Evolutionary conservation across 2,329 filamentous ascomycete species (phyloP), one percentile per base, ranked within the genome.

Genomic region (Anisogramma anomala): DNA sequence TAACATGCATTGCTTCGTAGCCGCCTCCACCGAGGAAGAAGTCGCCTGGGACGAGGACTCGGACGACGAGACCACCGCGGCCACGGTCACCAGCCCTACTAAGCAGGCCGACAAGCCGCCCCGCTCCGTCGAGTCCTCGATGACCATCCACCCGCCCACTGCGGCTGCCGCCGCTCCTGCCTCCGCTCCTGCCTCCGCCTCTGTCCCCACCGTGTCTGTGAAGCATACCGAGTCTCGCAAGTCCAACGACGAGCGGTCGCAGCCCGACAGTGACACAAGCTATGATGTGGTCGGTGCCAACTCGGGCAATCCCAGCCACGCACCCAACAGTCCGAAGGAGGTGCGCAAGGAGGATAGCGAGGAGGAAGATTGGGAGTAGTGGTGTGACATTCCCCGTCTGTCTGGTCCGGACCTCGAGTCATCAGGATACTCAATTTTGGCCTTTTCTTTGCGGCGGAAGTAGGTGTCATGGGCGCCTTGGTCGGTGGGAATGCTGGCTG

Each of bases 211-310:
- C 49, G 48, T 64, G 46, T 55, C 55, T 33, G 56, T 56, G n/a
- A 85, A 85, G 60, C 71, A 79, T 19, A 62, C 65, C 22, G 76
- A 83, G 52, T 66, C 78, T 14, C 79, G 84, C 35, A 77, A 72
- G 54, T 93, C 87, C 19, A 82, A 93, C 54, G 87, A 94, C 55
- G 82, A 87, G 58, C 87, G 89, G 58, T 93, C 84, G 19, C 84
- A 91, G 51, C 79, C 87, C 6, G 91, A 91, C 54, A 95, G 89
- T 58, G 91, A 98, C 53, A 85, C 85, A 14, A 94, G 87, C 64
- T 98, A 98, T 59, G 91, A 98, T 58, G 72, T 98, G 25, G 86
- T 98, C 33, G 82, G 83, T 6, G 79, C 81, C 5, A 69, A 77
- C 33, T 88, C 83, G 38, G 84, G 83, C 36, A 74, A 77, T 33